Base-by-base conservation (phyloP, 2,329 filamentous ascomycete genomes). In the Hypocrella siamensis region DNA sequence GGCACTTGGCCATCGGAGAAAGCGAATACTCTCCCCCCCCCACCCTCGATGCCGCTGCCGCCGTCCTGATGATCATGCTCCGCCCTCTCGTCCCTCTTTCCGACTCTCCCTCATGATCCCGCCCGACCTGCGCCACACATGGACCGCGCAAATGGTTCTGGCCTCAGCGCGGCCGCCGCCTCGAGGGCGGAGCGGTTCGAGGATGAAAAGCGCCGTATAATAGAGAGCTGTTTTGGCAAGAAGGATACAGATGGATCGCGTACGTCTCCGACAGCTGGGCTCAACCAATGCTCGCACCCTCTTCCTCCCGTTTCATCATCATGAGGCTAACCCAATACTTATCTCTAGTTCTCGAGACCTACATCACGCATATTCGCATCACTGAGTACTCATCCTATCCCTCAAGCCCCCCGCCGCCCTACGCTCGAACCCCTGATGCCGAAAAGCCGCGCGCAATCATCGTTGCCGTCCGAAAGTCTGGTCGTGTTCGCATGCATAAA, bases 321-420 rank as follows among this genome's bases (percentile, higher is more conserved):
- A n/a, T n/a, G n/a, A n/a, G n/a, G n/a, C n/a, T n/a, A n/a, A n/a
- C n/a, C n/a, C n/a, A n/a, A n/a, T n/a, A n/a, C n/a, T n/a, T n/a
- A n/a, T n/a, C n/a, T n/a, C n/a, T n/a, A 58, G 54, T 57, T 26
- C 46, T 55, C 38, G 90, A 98, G 60, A 94, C 85, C 21, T 98
- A 98, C 61, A 98, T 98, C 47, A 98, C 90, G 16, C 90, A 98
- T 52, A 86, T 96, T 46, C 74, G 79, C 47, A 85, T 98, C 47
- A 75, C 73, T 42, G 90, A 98, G 61, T 93, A 83, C 64, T 75
- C 77, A 35, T 68, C 72, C 26, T 77, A 86, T 54, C 85, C 88
- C 12, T 86, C 85, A 16, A 67, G 70, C 24, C 90, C 90, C 21
- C 79, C 90, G 32, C 86, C 90, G 4, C 83, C 83, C 3, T 75